Base-by-base conservation (phyloP, 202 grass and related monocot species). In the Hordeum pubiflorum region DNA sequence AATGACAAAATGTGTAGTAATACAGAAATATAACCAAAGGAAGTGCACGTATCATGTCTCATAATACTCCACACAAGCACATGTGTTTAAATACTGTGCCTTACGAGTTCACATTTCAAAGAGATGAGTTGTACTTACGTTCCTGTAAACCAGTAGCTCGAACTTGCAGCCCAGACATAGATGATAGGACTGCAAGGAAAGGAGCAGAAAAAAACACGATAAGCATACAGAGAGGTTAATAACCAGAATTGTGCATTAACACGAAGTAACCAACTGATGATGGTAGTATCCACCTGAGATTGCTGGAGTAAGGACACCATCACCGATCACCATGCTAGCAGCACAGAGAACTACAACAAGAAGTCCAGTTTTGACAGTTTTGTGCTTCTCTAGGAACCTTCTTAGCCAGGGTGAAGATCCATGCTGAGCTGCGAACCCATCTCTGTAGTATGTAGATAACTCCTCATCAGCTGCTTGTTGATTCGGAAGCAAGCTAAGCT, bases 401-500 rank as follows among this genome's bases (percentile, higher is more conserved):
- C 90, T 95, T 58, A 95, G 74, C 44, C 90, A 88, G 79, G 90
- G 90, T 22, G 89, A 85, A 57, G 89, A 93, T 76, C 71, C 61
- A 77, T 76, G 63, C 14, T 23, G 82, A 75, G 70, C 54, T 66
- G 38, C 48, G 50, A 85, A 85, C 37, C 92, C 90, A 12, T 74
- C 73, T 72, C 85, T 86, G 64, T 99, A 93, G 77, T 99, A 96
- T 73, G 92, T 88, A 10, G 96, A 93, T 41, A 99, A 87, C 60
- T 99, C 96, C 81, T 99, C 96, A 83, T 99, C 96, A 1, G 90
- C 96, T 67, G 96, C 89, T 86, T 99, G 96, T 81, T 99, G 96
- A 79, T 99, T 99, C 39, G 96, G 92, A 76, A 99, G 85, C 61
- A 99, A 82, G 65, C 96, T 95, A 69, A 99, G 79, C 52, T 93